Base-by-base conservation (phyloP, 2,329 filamentous ascomycete genomes). In the Trichoderma cornu-damae region DNA sequence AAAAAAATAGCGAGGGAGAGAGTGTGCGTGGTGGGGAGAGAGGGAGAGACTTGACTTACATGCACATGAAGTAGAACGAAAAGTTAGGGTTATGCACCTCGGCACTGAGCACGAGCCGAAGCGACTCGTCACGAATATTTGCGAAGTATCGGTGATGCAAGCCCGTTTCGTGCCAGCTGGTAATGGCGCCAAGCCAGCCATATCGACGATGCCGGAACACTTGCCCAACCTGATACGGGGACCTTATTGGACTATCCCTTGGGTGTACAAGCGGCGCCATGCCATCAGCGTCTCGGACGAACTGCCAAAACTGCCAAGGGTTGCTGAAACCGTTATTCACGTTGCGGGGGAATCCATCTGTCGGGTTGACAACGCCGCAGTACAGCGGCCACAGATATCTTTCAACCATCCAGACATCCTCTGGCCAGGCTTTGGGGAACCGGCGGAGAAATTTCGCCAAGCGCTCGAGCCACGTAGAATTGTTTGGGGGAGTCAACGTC, bases 121-220 rank as follows among this genome's bases (percentile, higher is more conserved):
- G 18, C 24, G 14, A 20, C 8, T 30, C 37, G 5, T 44, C 46
- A 1, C 4, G 40, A 43, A 12, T 40, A 7, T 42, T 37, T 5
- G n/a, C 26, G 1, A 34, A 32, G 37, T n/a, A 3, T 8, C 38
- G 18, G 24, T 62, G 64, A 34, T 65, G 64, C 35, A 65, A 65
- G 49, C 64, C 65, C 50, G 79, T 77, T 68, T 77, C 73, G 49
- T 88, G 86, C 92, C 93, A 99, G n/a, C 92, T 92, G 12, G 88
- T 89, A 59, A 99, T 88, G 24, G 95, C 81, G 16, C 87, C 92
- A 48, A 86, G 77, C 69, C 93, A 96, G 18, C 80, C 76, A 69
- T 94, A 96, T 44, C 91, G 82, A 60, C 79, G 84, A 72, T 99
- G 94, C 47, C 80, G 81, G 68, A 97, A 96, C 6, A 96, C 80